Evolutionary conservation across 75 land plant genomes (phyloP).

Genomic region (Sequoia sempervirens): DNA sequence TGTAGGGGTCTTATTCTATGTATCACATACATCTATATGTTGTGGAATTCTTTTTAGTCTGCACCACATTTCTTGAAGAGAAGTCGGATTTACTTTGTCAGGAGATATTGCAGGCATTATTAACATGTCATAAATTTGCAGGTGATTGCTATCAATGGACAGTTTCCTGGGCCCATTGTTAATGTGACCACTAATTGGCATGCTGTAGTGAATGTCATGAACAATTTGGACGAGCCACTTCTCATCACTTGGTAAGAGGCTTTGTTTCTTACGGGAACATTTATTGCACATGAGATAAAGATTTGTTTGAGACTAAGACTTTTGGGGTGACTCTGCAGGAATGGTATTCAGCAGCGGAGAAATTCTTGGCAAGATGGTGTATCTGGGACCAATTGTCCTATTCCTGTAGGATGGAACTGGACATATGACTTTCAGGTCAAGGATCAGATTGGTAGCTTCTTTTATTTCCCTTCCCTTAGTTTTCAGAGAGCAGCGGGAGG

Average conservation of each 20-base stretch:
- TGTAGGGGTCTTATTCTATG: not conserved
- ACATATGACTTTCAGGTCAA: conserved; percentile 85
- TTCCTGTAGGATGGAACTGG: conserved; percentile 77
- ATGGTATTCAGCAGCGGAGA: conserved; percentile 64
- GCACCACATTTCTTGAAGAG: not conserved
- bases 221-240: conserved; percentile 72
- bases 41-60: not conserved
- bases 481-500: conserved; percentile 85
- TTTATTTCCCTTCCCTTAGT: conserved; percentile 71
- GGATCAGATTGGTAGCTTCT: conserved; percentile 92
- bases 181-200: conserved; percentile 83
- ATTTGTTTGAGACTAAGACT: not conserved
- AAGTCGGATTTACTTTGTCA: not conserved
- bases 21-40: not conserved
- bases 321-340: conserved; percentile 31
- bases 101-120: not conserved
- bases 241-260: conserved; percentile 71
- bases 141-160: conserved; percentile 86
- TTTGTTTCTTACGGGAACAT: not conserved
- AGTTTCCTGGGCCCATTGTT: conserved; percentile 80
- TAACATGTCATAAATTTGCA: conserved; percentile 17
- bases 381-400: conserved; percentile 86
- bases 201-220: conserved; percentile 68
- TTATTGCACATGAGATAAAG: not conserved
- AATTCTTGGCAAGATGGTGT: conserved; percentile 94